Evolutionary conservation across 2,329 filamentous ascomycete species (phyloP).

Genomic region (Arthrobotrys sinensis): DNA sequence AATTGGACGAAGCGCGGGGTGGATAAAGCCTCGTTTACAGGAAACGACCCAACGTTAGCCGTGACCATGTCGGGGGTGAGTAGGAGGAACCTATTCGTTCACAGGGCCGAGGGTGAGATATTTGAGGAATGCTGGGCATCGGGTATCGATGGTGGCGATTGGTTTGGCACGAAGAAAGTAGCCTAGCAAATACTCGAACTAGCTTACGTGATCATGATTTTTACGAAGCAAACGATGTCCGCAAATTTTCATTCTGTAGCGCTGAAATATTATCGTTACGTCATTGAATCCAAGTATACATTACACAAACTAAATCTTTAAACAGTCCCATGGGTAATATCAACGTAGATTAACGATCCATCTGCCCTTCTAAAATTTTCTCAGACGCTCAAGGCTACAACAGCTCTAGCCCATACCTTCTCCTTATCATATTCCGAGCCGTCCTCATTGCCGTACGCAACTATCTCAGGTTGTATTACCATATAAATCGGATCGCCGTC

Average conservation of each 20-base stretch:
- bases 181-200: neutral
- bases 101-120: neutral
- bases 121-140: conserved; percentile 20
- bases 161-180: neutral
- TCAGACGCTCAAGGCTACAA: conserved; percentile 9
- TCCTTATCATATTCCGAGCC: conserved; percentile 33
- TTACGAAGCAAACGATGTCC: too few relatives aligned
- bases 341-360: too few relatives aligned
- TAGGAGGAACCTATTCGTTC: conserved; percentile 18
- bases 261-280: too few relatives aligned
- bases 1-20: neutral
- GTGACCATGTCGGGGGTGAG: neutral
- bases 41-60: neutral
- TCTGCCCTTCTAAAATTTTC: neutral
- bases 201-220: too few relatives aligned
- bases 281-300: too few relatives aligned
- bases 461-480: conserved; percentile 31
- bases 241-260: too few relatives aligned
- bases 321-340: too few relatives aligned
- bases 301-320: too few relatives aligned
- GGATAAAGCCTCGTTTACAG: neutral
- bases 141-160: neutral
- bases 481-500: conserved; percentile 24
- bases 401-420: conserved; percentile 21
- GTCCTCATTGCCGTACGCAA: conserved; percentile 33